Evolutionary conservation across 1,284 basidiomycete genomes (phyloP).

Genomic region (Wallemia ichthyophaga): DNA sequence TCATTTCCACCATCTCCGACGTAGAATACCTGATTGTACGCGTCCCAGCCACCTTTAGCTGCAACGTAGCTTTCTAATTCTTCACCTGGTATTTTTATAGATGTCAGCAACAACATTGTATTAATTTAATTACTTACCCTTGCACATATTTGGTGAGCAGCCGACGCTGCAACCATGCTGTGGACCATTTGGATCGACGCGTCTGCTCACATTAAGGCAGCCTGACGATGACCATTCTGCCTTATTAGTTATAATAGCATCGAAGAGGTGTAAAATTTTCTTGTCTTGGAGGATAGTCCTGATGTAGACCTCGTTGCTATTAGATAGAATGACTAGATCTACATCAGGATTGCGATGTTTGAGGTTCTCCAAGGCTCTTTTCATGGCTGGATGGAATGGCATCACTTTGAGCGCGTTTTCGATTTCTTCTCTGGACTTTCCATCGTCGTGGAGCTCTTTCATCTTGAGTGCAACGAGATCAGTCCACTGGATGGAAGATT

Average conservation of each 20-base stretch:
- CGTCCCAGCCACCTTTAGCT: conserved; percentile 25
- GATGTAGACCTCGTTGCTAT: conserved; percentile 80
- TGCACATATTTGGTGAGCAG: conserved; percentile 94
- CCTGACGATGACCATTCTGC: conserved; percentile 44
- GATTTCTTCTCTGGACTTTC: conserved; percentile 40
- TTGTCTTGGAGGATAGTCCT: conserved; percentile 58
- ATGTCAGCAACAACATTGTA: neutral
- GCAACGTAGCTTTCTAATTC: conserved; percentile 56
- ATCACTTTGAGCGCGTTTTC: conserved; percentile 43
- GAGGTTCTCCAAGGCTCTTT: conserved; percentile 46
- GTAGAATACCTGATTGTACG: conserved; percentile 56
- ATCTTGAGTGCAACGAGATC: conserved; percentile 61
- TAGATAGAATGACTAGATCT: conserved; percentile 33
- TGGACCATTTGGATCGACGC: conserved; percentile 37
- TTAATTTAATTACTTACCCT: conserved; percentile 25
- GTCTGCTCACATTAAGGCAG: conserved; percentile 42
- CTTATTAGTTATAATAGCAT: conserved; percentile 73
- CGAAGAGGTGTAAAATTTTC: conserved; percentile 39
- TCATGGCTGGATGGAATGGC: conserved; percentile 90
- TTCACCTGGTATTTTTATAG: conserved; percentile 26
- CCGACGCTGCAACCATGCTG: conserved; percentile 68
- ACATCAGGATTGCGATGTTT: conserved; percentile 18
- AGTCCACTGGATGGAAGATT: conserved; percentile 52
- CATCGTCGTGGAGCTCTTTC: conserved; percentile 33
- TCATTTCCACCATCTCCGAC: conserved; percentile 88